phyloP scores from a whole-genome alignment of 495 filamentous ascomycete genomes.

The Penicillium riverlandense region DNA sequence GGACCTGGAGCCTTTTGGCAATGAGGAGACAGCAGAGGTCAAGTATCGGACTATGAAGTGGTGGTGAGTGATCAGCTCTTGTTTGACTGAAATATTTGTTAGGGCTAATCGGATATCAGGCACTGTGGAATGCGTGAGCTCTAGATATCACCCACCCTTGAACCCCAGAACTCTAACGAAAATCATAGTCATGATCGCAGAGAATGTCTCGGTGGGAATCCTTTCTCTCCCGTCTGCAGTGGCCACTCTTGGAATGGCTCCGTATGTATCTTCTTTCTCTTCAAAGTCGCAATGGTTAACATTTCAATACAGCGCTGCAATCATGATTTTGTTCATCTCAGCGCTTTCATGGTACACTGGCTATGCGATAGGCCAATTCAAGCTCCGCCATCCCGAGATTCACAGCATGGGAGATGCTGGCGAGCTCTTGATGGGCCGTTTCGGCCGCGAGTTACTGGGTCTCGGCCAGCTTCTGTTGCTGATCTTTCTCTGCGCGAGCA shows the following conservation, averaged over 20 bases:
- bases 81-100: background rate
- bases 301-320: slow-evolving; percentile 22
- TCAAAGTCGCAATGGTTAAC: background rate
- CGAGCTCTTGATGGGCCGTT: slow-evolving; percentile 53
- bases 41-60: slow-evolving; percentile 40
- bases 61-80: slow-evolving; percentile 23
- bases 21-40: slow-evolving; percentile 32
- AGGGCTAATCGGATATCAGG: slow-evolving; percentile 16
- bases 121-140: slow-evolving; percentile 30
- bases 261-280: slow-evolving; percentile 16
- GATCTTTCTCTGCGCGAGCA: slow-evolving; percentile 66
- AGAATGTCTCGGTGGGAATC: slow-evolving; percentile 60
- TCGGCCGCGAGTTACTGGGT: slow-evolving; percentile 57
- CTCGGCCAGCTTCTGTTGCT: slow-evolving; percentile 57
- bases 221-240: slow-evolving; percentile 59
- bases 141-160: background rate
- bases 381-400: slow-evolving; percentile 39
- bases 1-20: slow-evolving; percentile 33
- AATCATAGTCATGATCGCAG: slow-evolving; percentile 51
- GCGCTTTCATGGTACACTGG: slow-evolving; percentile 52
- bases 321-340: slow-evolving; percentile 54
- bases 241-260: slow-evolving; percentile 54
- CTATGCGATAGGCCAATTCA: slow-evolving; percentile 31
- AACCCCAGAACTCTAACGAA: background rate
- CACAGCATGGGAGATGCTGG: slow-evolving; percentile 67